Evolutionary conservation across 2,329 filamentous ascomycete species (phyloP), one percentile per base, ranked within the genome.

Genomic region (Colletotrichum paranaense): DNA sequence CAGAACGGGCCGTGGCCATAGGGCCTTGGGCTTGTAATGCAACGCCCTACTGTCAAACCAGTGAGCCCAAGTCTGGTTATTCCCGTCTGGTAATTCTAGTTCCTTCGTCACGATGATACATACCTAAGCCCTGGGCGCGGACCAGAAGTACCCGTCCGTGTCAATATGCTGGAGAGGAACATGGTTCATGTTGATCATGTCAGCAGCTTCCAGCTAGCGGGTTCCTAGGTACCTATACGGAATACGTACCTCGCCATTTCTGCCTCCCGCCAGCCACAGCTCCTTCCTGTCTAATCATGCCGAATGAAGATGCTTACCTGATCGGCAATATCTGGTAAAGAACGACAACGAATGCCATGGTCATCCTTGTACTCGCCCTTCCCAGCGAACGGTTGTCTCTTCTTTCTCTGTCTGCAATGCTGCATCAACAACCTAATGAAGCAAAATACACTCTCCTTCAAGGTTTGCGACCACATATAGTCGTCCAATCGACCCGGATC

Each of bases 1-100:
- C 67, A 62, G 71, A 65, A 55, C 67, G 67, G 67, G 53, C 71
- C 71, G 67, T 71, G 67, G 67, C 67, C 67, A 49, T 66, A 62
- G 67, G 59, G 28, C 32, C 32, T 57, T 28, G 30, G 52, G 26
- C 62, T 66, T 59, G 60, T 56, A 73, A 73, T 73, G 71, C 71
- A 62, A 62, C 53, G 56, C 65, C 56, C 65, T 55, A 57, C 67
- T 65, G 32, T n/a, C 53, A 71, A 62, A 49, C 60, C 71, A 70
- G 62, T 56, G 32, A 73, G 60, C 59, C 24, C 53, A 69, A 28
- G 67, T 57, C 66, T 60, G 60, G 56, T 30, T 19, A 42, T 16
- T 42, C 38, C 16, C 5, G 38, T 42, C 66, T 60, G 60, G 56
- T 30, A 42, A 42, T 8, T 42, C 38, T 42, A 19, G 38, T 42